Evolutionary conservation across 345 rosid genomes (phyloP).

Genomic region (Populus alba): DNA sequence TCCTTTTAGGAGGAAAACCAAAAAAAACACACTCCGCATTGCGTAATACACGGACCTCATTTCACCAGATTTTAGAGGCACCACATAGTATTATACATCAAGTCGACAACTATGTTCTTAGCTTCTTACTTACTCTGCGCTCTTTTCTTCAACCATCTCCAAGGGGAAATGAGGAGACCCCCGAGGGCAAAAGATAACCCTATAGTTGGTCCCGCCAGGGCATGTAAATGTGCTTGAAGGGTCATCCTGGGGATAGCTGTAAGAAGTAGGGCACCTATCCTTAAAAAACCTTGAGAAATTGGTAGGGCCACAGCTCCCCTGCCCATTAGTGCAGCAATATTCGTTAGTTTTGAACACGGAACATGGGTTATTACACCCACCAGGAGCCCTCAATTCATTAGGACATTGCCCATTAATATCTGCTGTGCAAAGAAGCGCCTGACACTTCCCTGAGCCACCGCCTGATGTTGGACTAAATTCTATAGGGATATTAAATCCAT

Average conservation of each 20-base stretch:
- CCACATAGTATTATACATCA: too few relatives aligned
- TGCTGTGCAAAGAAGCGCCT: background rate
- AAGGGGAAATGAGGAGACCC: too few relatives aligned
- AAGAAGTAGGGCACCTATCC: conserved; percentile 24
- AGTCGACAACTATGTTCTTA: too few relatives aligned
- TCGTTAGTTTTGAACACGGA: conserved; percentile 18
- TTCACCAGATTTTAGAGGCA: too few relatives aligned
- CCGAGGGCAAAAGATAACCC: background rate
- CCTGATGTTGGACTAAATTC: background rate
- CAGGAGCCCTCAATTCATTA: conserved; percentile 7
- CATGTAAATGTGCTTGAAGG: background rate
- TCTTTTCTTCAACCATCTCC: too few relatives aligned
- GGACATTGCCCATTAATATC: conserved; percentile 23
- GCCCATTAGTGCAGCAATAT: conserved; percentile 21
- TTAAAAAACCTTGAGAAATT: conserved; percentile 21
- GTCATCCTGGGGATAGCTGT: conserved; percentile 11
- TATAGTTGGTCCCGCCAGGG: background rate
- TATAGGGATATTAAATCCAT: too few relatives aligned
- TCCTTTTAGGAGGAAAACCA: too few relatives aligned
- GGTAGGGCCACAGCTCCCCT: conserved; percentile 18
- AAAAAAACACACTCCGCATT: too few relatives aligned
- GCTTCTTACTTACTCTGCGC: too few relatives aligned
- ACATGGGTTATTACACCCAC: conserved; percentile 26
- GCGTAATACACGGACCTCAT: too few relatives aligned
- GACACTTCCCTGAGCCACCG: too few relatives aligned